phyloP scores from a whole-genome alignment of 2,329 filamentous ascomycete genomes.

The Colletotrichum sp. region DNA sequence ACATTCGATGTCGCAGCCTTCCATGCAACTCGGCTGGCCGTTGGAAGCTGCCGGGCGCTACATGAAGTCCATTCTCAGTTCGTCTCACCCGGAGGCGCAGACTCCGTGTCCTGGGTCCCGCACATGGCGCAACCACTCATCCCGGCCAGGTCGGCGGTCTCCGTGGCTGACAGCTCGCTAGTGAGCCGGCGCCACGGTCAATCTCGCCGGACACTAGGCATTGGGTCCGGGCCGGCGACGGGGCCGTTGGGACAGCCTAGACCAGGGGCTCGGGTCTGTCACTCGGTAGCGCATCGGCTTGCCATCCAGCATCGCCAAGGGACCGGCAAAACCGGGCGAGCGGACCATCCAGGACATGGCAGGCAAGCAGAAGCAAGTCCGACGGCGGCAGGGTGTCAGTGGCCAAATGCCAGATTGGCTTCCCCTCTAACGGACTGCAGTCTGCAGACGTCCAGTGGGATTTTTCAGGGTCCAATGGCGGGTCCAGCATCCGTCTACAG shows the following conservation, averaged over 20 bases:
- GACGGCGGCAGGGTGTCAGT: neutral
- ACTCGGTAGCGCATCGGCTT: neutral
- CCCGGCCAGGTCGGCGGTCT: neutral
- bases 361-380: neutral
- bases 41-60: neutral
- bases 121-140: neutral
- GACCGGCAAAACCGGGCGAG: neutral
- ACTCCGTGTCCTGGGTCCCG: neutral
- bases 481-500: neutral
- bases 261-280: neutral
- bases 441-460: neutral
- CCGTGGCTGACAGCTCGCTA: neutral
- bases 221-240: neutral
- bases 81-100: neutral
- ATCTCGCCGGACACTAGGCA: neutral
- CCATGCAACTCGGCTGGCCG: neutral
- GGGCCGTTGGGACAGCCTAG: neutral
- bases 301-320: neutral
- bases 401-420: slow-evolving; percentile 13
- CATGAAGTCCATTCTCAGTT: neutral
- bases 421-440: slow-evolving; percentile 12
- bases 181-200: neutral
- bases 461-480: slow-evolving; percentile 17
- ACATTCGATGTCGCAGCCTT: neutral
- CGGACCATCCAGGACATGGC: neutral